Evolutionary conservation across 768 basidiomycete genomes (phyloP).

Genomic region (Suillus tomentosus): DNA sequence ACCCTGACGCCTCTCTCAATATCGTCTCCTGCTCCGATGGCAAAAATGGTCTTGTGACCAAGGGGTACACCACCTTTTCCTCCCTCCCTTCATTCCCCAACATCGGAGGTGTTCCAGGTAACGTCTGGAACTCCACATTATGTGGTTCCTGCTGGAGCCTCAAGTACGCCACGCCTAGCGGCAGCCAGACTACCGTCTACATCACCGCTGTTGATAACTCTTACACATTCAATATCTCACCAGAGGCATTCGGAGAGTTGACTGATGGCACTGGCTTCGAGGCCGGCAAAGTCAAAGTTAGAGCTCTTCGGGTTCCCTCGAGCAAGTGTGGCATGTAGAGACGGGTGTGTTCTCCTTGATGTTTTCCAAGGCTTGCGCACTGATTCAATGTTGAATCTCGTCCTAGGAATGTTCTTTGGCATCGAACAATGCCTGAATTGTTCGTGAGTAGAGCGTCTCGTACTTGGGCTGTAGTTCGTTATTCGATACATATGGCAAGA

Average conservation of each 20-base stretch:
- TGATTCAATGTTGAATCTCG: not conserved
- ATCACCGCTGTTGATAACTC: slow-evolving; percentile 13
- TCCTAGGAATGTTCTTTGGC: not conserved
- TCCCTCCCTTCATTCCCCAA: slow-evolving; percentile 17
- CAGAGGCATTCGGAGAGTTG: slow-evolving; percentile 5
- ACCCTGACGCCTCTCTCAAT: slow-evolving; percentile 8
- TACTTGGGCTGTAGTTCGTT: not conserved
- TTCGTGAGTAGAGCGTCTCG: not conserved
- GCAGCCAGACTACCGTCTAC: slow-evolving; percentile 3
- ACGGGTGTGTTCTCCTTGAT: not conserved
- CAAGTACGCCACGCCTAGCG: slow-evolving; percentile 1
- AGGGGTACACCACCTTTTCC: slow-evolving; percentile 20
- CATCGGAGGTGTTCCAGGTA: slow-evolving; percentile 13
- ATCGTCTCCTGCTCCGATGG: slow-evolving; percentile 26
- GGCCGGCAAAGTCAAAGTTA: slow-evolving; percentile 8
- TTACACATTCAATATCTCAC: slow-evolving; percentile 9
- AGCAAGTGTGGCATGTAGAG: slow-evolving; percentile 12
- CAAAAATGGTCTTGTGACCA: slow-evolving; percentile 19
- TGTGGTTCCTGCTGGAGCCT: slow-evolving; percentile 15
- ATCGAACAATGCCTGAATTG: not conserved
- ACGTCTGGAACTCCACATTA: slow-evolving; percentile 11
- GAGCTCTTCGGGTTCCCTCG: slow-evolving; percentile 1
- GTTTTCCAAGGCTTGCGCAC: not conserved
- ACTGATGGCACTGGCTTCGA: not conserved
- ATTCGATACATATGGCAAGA: not conserved